Evolutionary conservation across 768 basidiomycete species (phyloP).

Genomic region (Hypholoma fasciculare): DNA sequence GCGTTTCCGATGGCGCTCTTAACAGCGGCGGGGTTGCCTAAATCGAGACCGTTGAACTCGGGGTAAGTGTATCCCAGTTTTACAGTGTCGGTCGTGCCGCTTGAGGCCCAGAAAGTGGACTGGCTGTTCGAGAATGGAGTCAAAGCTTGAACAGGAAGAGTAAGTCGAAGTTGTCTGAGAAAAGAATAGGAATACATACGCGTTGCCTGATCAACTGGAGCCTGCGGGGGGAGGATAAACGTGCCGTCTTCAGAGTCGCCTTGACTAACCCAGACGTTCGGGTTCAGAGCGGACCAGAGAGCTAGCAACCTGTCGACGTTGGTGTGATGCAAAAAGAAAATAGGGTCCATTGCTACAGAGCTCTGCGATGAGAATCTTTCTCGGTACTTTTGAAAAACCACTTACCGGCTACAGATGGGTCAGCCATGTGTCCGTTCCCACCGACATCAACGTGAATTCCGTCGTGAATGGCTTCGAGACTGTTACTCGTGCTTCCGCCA

Average conservation of each 20-base stretch:
- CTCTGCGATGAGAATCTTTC: not conserved
- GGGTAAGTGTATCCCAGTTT: conserved; percentile 49
- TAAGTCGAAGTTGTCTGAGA: not conserved
- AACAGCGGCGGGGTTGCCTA: conserved; percentile 26
- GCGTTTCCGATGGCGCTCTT: conserved; percentile 29
- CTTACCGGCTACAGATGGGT: conserved; percentile 40
- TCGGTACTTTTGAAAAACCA: not conserved
- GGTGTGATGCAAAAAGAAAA: conserved; percentile 54
- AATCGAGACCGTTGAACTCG: conserved; percentile 43
- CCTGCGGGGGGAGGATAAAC: conserved; percentile 29
- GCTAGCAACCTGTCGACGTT: conserved; percentile 55
- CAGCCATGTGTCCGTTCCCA: conserved; percentile 43
- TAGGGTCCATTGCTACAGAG: conserved; percentile 45
- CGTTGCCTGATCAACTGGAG: conserved; percentile 25
- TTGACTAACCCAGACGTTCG: conserved; percentile 35
- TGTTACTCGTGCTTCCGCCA: conserved; percentile 40
- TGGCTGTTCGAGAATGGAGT: conserved; percentile 47
- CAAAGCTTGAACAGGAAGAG: conserved; percentile 28
- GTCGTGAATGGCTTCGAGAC: conserved; percentile 52
- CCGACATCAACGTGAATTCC: conserved; percentile 43
- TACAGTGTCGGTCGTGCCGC: conserved; percentile 25
- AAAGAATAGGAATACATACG: conserved; percentile 19
- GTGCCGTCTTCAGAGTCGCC: conserved; percentile 30
- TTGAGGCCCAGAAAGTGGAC: conserved; percentile 40
- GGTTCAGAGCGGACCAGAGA: conserved; percentile 50